Evolutionary conservation across 2,329 filamentous ascomycete genomes (phyloP), one percentile per base, ranked within the genome.

Genomic region (Arachnomyces sp.): DNA sequence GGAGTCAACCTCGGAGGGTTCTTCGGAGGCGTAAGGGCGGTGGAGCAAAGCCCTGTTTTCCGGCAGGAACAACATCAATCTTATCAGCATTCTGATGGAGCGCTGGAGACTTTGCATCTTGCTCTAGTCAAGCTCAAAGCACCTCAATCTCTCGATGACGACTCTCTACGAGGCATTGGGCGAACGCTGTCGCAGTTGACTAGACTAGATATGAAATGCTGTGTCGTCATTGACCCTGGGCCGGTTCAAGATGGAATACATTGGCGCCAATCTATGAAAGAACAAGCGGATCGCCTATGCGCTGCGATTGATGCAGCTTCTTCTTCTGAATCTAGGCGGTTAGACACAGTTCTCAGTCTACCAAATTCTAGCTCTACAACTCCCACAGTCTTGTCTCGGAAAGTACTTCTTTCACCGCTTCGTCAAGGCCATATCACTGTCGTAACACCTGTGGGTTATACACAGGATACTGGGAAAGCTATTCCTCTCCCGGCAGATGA

Each of bases 91-190:
- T 59, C 66, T 25, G 65, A 66, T 28, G 61, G 39, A 31, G 40
- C 44, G 31, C 46, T 55, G n/a, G 57, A 67, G 15, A 53, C 59
- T 36, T 61, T 85, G 13, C 86, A 95, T 60, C 72, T 95, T 43
- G 89, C 92, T 12, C 68, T 98, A 42, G 80, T 95, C 49, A 95
- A 94, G 63, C 72, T 98, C 40, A 78, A 84, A 39, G 75, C 77
- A 32, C 82, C 87, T 0, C 82, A 93, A 52, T 63, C 71, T 2
- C 73, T 93, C 34, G 74, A 85, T 52, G 75, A 88, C 44, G 64
- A 69, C 2, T 84, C 78, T 0, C 59, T 96, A 8, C 65, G 74
- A 34, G 89, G 87, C 1, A 78, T 96, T 43, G 86, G 83, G 4
- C 80, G 82, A 57, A 96, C 92, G 0, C 65, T 98, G 31, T 81